These are phyloP conservation scores for Cryoendolithus antarcticus DNA, from an alignment of 2,329 filamentous ascomycete species.

Conservation along the genomic window DNA sequence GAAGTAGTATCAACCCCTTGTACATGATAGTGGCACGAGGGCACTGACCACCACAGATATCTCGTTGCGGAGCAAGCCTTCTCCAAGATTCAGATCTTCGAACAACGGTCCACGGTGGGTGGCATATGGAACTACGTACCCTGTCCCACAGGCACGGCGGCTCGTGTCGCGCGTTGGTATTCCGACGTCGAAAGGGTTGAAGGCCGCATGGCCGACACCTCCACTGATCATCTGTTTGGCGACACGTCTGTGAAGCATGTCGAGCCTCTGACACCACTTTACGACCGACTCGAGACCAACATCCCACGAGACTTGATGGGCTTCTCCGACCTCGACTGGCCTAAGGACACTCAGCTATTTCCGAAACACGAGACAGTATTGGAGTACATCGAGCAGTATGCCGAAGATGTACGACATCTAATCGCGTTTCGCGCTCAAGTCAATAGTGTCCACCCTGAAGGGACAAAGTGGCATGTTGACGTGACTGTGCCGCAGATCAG, in stretches of 20 bases:
- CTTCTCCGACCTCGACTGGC: conserved; percentile 51
- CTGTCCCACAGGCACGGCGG: conserved; percentile 42
- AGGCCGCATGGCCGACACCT: too few species aligned
- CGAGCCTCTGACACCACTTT: conserved; percentile 58
- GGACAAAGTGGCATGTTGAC: conserved; percentile 44
- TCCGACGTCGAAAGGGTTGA: too few species aligned
- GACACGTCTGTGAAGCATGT: not conserved
- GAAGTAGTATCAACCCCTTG: conserved; percentile 36
- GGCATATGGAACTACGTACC: conserved; percentile 77
- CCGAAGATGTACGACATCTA: conserved; percentile 51
- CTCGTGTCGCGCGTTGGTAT: conserved; percentile 9
- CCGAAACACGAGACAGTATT: conserved; percentile 60
- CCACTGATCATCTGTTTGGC: conserved; percentile 25
- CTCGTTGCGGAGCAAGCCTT: conserved; percentile 61
- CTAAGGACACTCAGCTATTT: conserved; percentile 54
- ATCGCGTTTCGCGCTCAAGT: conserved; percentile 64
- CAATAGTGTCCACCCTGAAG: conserved; percentile 36
- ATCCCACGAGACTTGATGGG: conserved; percentile 72
- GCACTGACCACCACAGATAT: conserved; percentile 37
- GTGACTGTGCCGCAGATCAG: not conserved
- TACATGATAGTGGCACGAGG: not conserved
- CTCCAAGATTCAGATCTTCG: conserved; percentile 61
- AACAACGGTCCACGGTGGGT: conserved; percentile 64
- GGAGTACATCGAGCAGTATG: conserved; percentile 61
- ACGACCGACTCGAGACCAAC: conserved; percentile 73